Conservation (phyloP, 2,329 filamentous ascomycete species). For the Monosporascus sp. region DNA sequence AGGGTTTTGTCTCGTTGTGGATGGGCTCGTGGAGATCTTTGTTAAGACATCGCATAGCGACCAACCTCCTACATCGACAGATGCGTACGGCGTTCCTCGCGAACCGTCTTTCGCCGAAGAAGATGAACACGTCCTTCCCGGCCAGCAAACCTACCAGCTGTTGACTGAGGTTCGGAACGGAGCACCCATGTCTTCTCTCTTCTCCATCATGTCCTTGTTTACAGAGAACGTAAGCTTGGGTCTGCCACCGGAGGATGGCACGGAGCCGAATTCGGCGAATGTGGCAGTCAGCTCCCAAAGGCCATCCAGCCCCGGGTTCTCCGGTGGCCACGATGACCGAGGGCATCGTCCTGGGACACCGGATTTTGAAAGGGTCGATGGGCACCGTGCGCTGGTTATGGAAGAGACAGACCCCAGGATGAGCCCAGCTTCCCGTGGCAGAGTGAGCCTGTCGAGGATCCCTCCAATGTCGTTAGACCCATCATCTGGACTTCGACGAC, state of each 20-base stretch:
- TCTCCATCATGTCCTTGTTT: constrained; percentile 94
- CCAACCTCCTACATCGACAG: constrained; percentile 21
- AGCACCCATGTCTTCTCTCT: constrained; percentile 95
- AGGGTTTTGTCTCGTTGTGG: constrained; percentile 94
- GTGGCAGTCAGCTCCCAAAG: constrained; percentile 23
- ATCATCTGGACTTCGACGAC: constrained; percentile 20
- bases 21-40: constrained; percentile 94
- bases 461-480: constrained; percentile 70
- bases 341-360: constrained; percentile 8
- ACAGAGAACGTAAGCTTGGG: constrained; percentile 87
- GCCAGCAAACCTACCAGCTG: constrained; percentile 84
- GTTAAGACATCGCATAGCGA: constrained; percentile 69
- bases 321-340: constrained; percentile 9
- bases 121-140: constrained; percentile 52
- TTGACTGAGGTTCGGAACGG: constrained; percentile 97
- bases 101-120: constrained; percentile 62
- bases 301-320: constrained; percentile 13
- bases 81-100: constrained; percentile 35
- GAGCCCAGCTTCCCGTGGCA: constrained; percentile 20
- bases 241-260: constrained; percentile 58
- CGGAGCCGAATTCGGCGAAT: constrained; percentile 20
- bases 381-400: constrained; percentile 11
- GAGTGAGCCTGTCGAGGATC: constrained; percentile 50
- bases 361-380: constrained; percentile 21
- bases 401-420: constrained; percentile 21